Evolutionary conservation across 805 yeast genomes (phyloP), one percentile per base, ranked within the genome.

Genomic region (Metschnikowia borealis): DNA sequence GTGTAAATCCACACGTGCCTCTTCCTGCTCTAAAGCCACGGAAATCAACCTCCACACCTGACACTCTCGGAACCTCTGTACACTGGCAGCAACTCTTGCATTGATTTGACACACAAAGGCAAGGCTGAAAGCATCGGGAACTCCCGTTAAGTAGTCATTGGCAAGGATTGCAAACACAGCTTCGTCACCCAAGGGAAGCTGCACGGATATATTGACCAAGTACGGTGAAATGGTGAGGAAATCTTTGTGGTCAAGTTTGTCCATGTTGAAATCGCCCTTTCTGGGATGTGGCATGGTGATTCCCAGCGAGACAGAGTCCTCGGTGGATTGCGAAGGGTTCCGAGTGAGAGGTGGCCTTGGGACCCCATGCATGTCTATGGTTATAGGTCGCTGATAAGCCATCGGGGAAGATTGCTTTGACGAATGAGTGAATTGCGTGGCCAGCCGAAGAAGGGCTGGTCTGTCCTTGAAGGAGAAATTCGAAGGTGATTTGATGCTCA

Each of bases 1-100:
- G 10, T 35, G 31, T n/a, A 14, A 4, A 38, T 63, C 68, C 65
- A 29, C 21, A 11, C 10, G 17, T 7, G 75, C 67, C 2, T 65
- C 50, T 13, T 55, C 62, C 37, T 66, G 68, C 38, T 65, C 73
- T 3, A 83, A 64, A 29, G 82, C 68, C 33, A 77, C 78, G 13
- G 79, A 78, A 5, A 84, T 65, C 3, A 83, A 73, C 52, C 75
- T 66, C 90, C 90, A 85, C 0, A 81, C 75, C 59, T 82, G 87
- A 48, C 83, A 72, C 48, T 82, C 86, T 51, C 87, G 65, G 47
- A 68, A 70, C 45, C 73, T 65, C 15, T 74, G 72, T 1, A 75
- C 85, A 42, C 74, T 69, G 0, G 76, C 76, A 0, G 87, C 87
- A 7, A 81, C 69, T 15, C 72, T 66, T 0, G 88, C 78, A 60